These are phyloP conservation scores for Oxalis stricta DNA, from an alignment of 441 rosid species.

Conservation along the genomic window DNA sequence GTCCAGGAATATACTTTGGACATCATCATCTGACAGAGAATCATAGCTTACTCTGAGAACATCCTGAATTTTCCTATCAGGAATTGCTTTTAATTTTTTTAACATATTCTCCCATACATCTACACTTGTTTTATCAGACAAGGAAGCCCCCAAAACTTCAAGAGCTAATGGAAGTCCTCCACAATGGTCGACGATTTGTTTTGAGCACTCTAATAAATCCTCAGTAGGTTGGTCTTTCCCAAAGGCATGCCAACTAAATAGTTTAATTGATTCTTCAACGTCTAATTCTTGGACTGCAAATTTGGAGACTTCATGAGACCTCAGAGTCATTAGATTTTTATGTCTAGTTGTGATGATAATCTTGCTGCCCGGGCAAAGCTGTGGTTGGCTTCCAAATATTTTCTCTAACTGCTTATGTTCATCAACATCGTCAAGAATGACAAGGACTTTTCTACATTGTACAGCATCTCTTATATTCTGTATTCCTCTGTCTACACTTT, in stretches of 20 bases:
- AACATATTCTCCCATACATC: conserved; percentile 13
- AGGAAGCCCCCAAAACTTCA: conserved; percentile 8
- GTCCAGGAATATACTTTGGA: too few species aligned
- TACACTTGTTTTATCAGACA: conserved; percentile 6
- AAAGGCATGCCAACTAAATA: too few species aligned
- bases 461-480: conserved; percentile 7
- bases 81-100: conserved; percentile 6
- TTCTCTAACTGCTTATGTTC: conserved; percentile 9
- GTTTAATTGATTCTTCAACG: too few species aligned
- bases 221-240: too few species aligned
- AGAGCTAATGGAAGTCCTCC: conserved; percentile 19
- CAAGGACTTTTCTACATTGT: conserved; percentile 6
- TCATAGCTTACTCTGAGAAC: too few species aligned
- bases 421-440: conserved; percentile 20
- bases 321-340: background rate
- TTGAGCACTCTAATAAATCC: conserved; percentile 3
- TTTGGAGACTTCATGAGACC: background rate
- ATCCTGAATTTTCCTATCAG: conserved; percentile 7
- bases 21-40: too few species aligned
- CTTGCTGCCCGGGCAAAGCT: conserved; percentile 17
- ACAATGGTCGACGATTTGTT: background rate
- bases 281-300: conserved; percentile 18
- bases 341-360: conserved; percentile 16
- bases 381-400: conserved; percentile 7
- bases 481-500: conserved; percentile 9